Evolutionary conservation across 169 alveolate genomes (phyloP), one percentile per base, ranked within the genome.

Genomic region (Toxoplasma gondii): DNA sequence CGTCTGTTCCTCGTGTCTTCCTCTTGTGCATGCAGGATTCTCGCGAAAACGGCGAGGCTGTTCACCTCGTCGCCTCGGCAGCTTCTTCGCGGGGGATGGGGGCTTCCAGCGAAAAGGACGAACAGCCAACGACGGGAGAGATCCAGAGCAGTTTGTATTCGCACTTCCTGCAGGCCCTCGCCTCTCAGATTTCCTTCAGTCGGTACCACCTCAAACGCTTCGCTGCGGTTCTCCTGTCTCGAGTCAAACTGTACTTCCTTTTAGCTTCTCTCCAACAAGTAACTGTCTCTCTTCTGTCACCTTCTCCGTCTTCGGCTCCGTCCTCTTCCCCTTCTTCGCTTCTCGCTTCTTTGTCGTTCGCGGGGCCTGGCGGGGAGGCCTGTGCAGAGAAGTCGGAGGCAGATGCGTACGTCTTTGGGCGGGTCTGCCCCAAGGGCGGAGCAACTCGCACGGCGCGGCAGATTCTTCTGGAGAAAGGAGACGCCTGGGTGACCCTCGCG

Each of bases 191-290:
- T 29, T 43, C 53, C 19, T 82, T 82, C 90, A 82, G 90, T 24
- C 58, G 90, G 10, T 82, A 82, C 64, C 64, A 82, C 24, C 34
- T 82, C 38, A 82, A 82, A 41, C 90, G 90, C 53, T 27, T 82
- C 10, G 90, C 64, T 7, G 90, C 90, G n/a, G 64, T 82, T 27
- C 67, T 82, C 24, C 90, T 82, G 38, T 82, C 90, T 31, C 90
- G 90, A 7, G 90, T 82, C 58, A 82, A 82, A 49, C 12, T 24
- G 64, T 82, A 82, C 36, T 36, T 1, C 38, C 69, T 44, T 29
- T 29, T 82, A n/a, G 36, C 90, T 12, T 29, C 53, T 5, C 67
- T 82, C 24, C 90, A 82, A 67, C 90, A 82, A 43, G 69, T 44
- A 49, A 78, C 49, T 78, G 39, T 78, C 39, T 36, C 86, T 10